Evolutionary conservation across 257 asterid species (phyloP).

Genomic region (Marsdenia floribunda): DNA sequence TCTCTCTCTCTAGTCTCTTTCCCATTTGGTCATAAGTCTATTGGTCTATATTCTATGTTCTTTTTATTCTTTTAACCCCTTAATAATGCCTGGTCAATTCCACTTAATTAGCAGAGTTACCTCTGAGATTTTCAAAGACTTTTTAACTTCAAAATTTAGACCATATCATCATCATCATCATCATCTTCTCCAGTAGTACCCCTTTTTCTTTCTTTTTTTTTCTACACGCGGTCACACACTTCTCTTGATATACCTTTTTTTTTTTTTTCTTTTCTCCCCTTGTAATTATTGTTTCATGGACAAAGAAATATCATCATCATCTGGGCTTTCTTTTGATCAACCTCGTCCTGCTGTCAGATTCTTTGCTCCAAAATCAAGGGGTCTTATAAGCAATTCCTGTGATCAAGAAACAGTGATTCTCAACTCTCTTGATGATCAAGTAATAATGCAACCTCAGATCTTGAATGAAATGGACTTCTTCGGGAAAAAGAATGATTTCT

Average conservation of each 20-base stretch:
- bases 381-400: not conserved
- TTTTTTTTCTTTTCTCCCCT: no score
- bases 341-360: not conserved
- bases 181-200: not conserved
- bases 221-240: not conserved
- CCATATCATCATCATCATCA: not conserved
- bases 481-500: not conserved
- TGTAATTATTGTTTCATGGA: not conserved
- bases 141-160: not conserved
- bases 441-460: conserved; percentile 7
- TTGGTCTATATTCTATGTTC: not conserved
- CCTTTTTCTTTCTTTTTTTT: not conserved
- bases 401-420: conserved; percentile 24
- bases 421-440: conserved; percentile 31
- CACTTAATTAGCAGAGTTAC: not conserved
- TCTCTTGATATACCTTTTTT: not conserved
- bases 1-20: conserved; percentile 6
- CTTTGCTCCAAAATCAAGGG: not conserved
- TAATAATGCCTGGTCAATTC: conserved; percentile 17
- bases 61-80: not conserved
- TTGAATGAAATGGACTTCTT: conserved; percentile 44
- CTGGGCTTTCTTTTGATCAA: not conserved
- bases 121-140: conserved; percentile 11
- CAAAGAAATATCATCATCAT: not conserved
- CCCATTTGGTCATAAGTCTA: conserved; percentile 35